These are phyloP conservation scores for Fusarium keratoplasticum DNA, from an alignment of 2,329 filamentous ascomycete genomes.

Conservation along the genomic window DNA sequence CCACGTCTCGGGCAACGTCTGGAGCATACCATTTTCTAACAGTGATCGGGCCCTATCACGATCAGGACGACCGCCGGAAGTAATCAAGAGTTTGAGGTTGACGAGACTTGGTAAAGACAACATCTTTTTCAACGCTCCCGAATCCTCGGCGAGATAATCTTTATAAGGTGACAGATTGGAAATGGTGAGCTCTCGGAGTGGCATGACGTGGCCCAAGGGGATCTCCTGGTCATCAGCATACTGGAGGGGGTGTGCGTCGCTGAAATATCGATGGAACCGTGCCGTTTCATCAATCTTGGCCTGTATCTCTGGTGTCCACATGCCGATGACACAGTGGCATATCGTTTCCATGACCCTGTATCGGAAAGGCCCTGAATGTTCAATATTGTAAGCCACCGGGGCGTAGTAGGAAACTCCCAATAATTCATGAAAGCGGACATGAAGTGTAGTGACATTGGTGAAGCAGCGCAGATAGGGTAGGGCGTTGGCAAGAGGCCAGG, in stretches of 20 bases:
- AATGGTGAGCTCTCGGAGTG: conserved; percentile 15
- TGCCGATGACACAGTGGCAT: conserved; percentile 11
- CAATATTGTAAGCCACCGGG: background rate
- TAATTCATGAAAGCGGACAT: conserved; percentile 9
- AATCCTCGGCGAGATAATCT: background rate
- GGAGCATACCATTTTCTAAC: background rate
- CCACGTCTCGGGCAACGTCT: conserved; percentile 36
- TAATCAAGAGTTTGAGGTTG: conserved; percentile 13
- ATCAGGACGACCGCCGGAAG: background rate
- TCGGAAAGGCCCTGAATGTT: conserved; percentile 2
- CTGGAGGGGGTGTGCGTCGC: background rate
- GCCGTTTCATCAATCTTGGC: background rate
- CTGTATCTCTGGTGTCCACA: conserved; percentile 15
- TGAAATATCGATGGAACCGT: background rate
- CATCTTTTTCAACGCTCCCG: conserved; percentile 6
- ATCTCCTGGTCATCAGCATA: background rate
- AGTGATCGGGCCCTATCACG: background rate
- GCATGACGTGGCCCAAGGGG: background rate
- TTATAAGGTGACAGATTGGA: conserved; percentile 14
- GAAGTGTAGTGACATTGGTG: background rate
- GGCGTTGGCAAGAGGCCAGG: conserved; percentile 5
- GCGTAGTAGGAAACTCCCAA: background rate
- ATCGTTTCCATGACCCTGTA: conserved; percentile 23
- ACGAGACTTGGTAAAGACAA: background rate
- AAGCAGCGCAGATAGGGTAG: conserved; percentile 15